A percentile compares a stretch with the other conserved stretches of the same genome.
phyloP scores from a whole-genome alignment of 2,329 filamentous ascomycete genomes.

The Aspergillus floridensis region DNA sequence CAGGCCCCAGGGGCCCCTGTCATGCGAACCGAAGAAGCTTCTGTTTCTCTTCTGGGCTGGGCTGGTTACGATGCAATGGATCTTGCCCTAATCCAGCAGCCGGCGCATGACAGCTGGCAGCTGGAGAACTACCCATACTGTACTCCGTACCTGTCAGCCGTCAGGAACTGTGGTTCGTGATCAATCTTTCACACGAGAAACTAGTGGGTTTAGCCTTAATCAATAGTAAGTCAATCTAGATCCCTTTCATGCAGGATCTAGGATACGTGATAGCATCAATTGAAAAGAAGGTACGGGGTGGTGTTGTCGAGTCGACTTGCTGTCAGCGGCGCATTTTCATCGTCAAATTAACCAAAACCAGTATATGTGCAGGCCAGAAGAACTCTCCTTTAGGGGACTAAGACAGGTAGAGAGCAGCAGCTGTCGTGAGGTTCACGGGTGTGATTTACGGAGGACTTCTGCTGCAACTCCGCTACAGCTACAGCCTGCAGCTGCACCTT shows the following conservation, averaged over 20 bases:
- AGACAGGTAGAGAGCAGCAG: no score
- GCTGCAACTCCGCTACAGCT: background rate
- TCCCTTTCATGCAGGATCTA: background rate
- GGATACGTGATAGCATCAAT: background rate
- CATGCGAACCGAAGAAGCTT: background rate
- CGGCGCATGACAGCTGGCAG: no score
- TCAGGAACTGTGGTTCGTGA: no score
- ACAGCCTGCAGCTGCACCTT: no score
- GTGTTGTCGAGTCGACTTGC: no score
- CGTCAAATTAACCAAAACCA: background rate
- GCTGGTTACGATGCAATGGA: background rate
- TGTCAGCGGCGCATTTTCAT: background rate
- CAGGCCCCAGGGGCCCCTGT: background rate
- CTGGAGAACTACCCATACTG: background rate
- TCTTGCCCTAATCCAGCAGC: background rate
- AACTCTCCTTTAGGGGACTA: no score
- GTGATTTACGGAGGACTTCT: background rate
- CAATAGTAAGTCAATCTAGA: background rate
- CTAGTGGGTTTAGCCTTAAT: background rate
- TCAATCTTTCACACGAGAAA: background rate
- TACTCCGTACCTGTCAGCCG: no score
- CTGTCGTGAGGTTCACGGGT: background rate
- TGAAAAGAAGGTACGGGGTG: background rate
- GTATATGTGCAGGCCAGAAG: background rate
- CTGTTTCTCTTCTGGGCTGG: background rate